These are phyloP conservation scores for Beverwykella pulmonaria DNA, from an alignment of 495 filamentous ascomycete genomes.

Conservation along the genomic window DNA sequence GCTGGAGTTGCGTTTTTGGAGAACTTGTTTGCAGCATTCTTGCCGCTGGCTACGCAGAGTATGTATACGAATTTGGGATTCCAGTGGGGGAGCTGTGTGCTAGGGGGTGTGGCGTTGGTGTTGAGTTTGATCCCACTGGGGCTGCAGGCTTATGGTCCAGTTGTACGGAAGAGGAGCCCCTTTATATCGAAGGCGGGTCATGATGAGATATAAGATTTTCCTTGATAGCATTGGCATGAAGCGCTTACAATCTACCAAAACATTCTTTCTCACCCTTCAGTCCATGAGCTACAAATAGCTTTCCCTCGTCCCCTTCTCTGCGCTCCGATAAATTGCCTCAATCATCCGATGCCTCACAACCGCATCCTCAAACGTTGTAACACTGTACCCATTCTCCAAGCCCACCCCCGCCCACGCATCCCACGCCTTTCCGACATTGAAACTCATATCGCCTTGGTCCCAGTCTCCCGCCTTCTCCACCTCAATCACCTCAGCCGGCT, in stretches of 20 bases:
- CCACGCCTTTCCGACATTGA: conserved; percentile 55
- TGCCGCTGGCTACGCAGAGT: conserved; percentile 43
- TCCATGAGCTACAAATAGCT: conserved; percentile 20
- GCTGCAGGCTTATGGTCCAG: conserved; percentile 37
- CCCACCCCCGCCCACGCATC: conserved; percentile 50
- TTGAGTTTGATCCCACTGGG: conserved; percentile 46
- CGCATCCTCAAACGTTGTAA: conserved; percentile 52
- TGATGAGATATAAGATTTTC: conserved; percentile 3
- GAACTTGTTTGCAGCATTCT: conserved; percentile 48
- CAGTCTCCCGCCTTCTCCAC: conserved; percentile 43
- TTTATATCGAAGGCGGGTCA: conserved; percentile 40
- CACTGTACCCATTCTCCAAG: conserved; percentile 39
- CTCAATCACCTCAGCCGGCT: conserved; percentile 47
- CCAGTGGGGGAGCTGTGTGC: conserved; percentile 44
- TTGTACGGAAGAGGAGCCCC: conserved; percentile 40
- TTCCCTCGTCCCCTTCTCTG: conserved; percentile 22
- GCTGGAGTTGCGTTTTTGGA: conserved; percentile 46
- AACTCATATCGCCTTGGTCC: conserved; percentile 36
- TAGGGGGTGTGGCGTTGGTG: conserved; percentile 42
- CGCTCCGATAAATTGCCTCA: conserved; percentile 39
- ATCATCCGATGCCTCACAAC: conserved; percentile 48
- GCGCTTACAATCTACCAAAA: not conserved
- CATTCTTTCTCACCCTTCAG: not conserved
- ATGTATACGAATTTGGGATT: conserved; percentile 45
- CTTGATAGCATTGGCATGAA: not conserved